Base-by-base conservation (phyloP, 768 basidiomycete species). In the Mycena amicta region DNA sequence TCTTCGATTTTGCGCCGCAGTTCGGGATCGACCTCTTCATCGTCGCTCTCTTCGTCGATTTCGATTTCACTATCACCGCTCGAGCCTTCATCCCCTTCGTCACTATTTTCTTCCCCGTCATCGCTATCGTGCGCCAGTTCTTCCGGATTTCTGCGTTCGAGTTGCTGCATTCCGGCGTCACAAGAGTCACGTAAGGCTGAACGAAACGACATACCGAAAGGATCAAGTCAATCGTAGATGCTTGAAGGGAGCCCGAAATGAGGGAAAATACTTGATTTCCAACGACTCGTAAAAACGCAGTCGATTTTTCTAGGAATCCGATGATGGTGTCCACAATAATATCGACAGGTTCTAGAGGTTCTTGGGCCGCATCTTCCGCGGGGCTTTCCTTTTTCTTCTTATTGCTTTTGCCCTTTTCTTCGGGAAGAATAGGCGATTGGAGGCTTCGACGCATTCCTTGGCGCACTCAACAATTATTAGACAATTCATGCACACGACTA, bases 321-420 rank as follows among this genome's bases (percentile, higher is more conserved):
- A 99, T 92, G 50, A 98, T 84, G n/a, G 83, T 81, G 68, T 98
- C 95, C 30, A 95, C 86, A 39, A 98, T 80, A 43, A 94, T 73
- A 60, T 97, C 94, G 54, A 95, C 84, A 1, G 94, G 87, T 49
- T 83, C 82, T n/a, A n/a, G n/a, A 1, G 81, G 77, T 3, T 75
- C 6, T 6, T 25, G 15, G 23, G 47, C 12, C 25, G 78, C 78
- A 33, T 67, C 52, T 43, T 74, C 70, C 57, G 66, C 68, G 37
- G 66, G 23, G 72, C 70, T 61, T 78, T 18, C 70, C 61, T 62
- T 82, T 81, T 64, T 49, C 8, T 22, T 49, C 47, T 49, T 49
- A 8, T 79, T 79, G 15, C 37, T 70, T 59, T 57, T 75, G 69
- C 60, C 74, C 74, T 39, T 61, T n/a, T n/a, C 25, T 67, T 66